Base-by-base conservation (phyloP, 148 eudicot genomes). In the Camellia lanceoleosa region DNA sequence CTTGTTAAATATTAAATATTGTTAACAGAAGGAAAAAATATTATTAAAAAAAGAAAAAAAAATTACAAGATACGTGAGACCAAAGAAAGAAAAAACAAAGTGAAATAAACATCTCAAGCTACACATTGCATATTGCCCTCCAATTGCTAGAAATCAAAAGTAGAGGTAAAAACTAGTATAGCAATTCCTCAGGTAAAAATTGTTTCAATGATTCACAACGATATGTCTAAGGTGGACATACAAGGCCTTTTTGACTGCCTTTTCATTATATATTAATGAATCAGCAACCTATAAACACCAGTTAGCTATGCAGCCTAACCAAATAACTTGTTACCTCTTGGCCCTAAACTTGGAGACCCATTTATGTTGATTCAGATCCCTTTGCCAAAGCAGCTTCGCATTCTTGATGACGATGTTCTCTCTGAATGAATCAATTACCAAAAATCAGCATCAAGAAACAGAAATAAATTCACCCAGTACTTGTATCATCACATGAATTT, bases 401-500 rank as follows among this genome's bases (percentile, higher is more conserved):
- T 76, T 90, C 88, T 75, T 65, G 81, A 30, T 80, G 88, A 5
- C 76, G 80, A 52, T 63, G 82, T 82, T 86, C 88, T 85, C 90
- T 85, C 93, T 92, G 87, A 73, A 74, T 46, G 13, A 82, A 66
- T 73, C 72, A 62, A 66, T 81, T 23, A 56, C 68, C 54, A 67
- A 54, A 74, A 68, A 49, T 42, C 76, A 60, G 16, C 5, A 69
- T 18, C 30, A 67, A 68, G 58, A 15, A 67, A 79, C 12, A 49
- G 0, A 71, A 1, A 49, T 2, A 23, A 44, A 60, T 38, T 49
- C 38, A 52, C 47, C 20, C 5, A 14, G 20, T 1, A 52, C 5
- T 23, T 18, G 23, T 3, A 66, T 14, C 23, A 15, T 16, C 68
- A 47, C 56, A 71, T 8, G 42, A 42, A 19, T 47, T 70, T 20